Conservation (phyloP, 257 asterid species). For the Lycium barbarum region DNA sequence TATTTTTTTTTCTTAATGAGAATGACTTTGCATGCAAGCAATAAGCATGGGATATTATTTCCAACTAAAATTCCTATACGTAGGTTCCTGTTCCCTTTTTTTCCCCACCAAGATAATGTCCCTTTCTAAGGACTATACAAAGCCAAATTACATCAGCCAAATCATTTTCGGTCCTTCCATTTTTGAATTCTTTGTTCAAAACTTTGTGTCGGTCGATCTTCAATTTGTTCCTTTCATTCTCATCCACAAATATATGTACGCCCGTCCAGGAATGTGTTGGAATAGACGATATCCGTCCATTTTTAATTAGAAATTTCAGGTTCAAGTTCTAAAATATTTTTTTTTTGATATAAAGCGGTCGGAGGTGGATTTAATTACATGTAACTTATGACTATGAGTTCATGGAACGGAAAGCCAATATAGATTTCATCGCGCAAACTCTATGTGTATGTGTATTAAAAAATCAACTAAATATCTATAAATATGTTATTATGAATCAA, state of each 20-base stretch:
- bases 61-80: conserved; percentile 18
- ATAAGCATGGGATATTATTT: conserved; percentile 26
- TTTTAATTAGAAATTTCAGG: too few relatives aligned
- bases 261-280: too few relatives aligned
- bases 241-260: not conserved
- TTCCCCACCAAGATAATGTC: conserved; percentile 24
- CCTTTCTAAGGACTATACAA: not conserved
- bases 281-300: too few relatives aligned
- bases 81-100: conserved; percentile 31
- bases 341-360: too few relatives aligned
- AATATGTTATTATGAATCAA: not conserved
- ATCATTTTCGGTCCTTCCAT: not conserved
- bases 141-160: conserved; percentile 25
- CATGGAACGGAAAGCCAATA: too few relatives aligned
- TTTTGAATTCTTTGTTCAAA: conserved; percentile 30
- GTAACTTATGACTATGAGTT: too few relatives aligned
- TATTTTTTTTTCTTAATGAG: not conserved
- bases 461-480: too few relatives aligned
- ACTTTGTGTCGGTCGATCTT: conserved; percentile 53
- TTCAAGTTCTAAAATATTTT: too few relatives aligned
- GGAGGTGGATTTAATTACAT: too few relatives aligned
- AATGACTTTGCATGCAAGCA: conserved; percentile 24
- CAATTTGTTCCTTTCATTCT: not conserved
- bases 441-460: too few relatives aligned
- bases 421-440: too few relatives aligned